These are phyloP conservation scores for Aureobasidium sp. DNA, from an alignment of 2,329 filamentous ascomycete genomes.

Conservation along the genomic window DNA sequence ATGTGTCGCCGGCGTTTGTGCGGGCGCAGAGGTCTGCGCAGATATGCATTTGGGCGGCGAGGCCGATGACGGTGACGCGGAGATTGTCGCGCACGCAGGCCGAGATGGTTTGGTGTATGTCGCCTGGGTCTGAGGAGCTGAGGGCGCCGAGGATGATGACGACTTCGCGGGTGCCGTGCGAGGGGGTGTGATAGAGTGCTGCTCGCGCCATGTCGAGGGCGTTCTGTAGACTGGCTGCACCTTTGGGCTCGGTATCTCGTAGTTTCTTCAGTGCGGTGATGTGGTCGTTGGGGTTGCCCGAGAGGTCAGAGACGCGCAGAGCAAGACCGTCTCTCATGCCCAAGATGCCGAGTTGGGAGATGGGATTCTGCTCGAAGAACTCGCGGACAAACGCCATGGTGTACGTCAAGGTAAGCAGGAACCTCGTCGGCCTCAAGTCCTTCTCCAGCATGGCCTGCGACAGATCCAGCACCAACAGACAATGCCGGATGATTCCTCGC, in stretches of 20 bases:
- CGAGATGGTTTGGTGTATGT: conserved; percentile 85
- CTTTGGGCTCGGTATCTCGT: conserved; percentile 40
- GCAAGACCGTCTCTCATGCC: conserved; percentile 92
- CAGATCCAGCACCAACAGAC: conserved; percentile 85
- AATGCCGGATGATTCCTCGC: conserved; percentile 93
- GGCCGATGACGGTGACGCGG: conserved; percentile 78
- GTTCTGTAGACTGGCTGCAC: conserved; percentile 66
- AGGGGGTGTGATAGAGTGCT: conserved; percentile 84
- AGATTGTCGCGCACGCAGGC: conserved; percentile 75
- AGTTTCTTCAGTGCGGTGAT: conserved; percentile 64
- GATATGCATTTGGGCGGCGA: conserved; percentile 86
- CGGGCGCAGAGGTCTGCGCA: conserved; percentile 81
- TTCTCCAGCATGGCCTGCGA: conserved; percentile 93
- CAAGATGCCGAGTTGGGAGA: conserved; percentile 86
- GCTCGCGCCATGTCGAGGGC: conserved; percentile 92
- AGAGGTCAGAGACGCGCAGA: conserved; percentile 77
- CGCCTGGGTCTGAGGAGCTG: conserved; percentile 83
- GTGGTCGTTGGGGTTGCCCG: conserved; percentile 85
- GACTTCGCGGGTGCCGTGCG: conserved; percentile 87
- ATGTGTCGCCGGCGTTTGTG: conserved; percentile 74
- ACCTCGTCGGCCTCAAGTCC: conserved; percentile 82
- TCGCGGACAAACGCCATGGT: conserved; percentile 83
- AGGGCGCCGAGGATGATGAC: conserved; percentile 88
- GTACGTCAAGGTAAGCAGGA: conserved; percentile 74
- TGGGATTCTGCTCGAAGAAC: conserved; percentile 98